Conservation (phyloP, 257 asterid genomes). For the Catharanthus roseus region DNA sequence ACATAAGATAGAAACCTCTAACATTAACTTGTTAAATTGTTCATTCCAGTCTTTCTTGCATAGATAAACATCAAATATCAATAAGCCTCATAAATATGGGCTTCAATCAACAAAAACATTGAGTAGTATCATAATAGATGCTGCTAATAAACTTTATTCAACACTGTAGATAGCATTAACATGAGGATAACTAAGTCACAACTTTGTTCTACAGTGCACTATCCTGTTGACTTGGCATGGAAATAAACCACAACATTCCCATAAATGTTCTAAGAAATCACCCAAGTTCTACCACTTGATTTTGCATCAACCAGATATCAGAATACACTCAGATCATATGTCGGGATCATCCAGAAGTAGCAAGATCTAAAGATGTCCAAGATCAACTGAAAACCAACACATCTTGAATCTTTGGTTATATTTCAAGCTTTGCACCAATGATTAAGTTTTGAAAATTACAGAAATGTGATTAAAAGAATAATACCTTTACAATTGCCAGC, state of each 20-base stretch:
- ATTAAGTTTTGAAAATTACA: not conserved
- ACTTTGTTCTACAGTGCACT: not conserved
- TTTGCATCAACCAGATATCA: not conserved
- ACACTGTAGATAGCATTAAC: not conserved
- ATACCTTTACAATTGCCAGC: conserved; percentile 91
- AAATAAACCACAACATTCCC: not conserved
- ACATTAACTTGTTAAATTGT: not conserved
- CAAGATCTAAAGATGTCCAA: not conserved
- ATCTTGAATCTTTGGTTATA: not conserved
- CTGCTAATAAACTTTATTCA: not conserved
- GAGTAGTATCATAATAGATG: not conserved
- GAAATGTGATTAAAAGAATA: conserved; percentile 4
- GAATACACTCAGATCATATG: not conserved
- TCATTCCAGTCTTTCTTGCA: not conserved
- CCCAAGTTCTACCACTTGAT: not conserved
- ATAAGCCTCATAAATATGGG: not conserved
- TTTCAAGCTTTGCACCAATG: not conserved
- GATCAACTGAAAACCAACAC: not conserved
- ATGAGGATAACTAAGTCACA: not conserved
- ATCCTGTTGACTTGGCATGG: not conserved
- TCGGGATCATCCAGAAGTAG: not conserved
- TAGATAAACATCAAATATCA: not conserved
- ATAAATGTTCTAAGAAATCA: not conserved
- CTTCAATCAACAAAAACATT: not conserved
- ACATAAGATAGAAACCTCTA: not conserved